Evolutionary conservation across 2,329 filamentous ascomycete genomes (phyloP), one percentile per base, ranked within the genome.

Genomic region (Alternaria gansuensis): DNA sequence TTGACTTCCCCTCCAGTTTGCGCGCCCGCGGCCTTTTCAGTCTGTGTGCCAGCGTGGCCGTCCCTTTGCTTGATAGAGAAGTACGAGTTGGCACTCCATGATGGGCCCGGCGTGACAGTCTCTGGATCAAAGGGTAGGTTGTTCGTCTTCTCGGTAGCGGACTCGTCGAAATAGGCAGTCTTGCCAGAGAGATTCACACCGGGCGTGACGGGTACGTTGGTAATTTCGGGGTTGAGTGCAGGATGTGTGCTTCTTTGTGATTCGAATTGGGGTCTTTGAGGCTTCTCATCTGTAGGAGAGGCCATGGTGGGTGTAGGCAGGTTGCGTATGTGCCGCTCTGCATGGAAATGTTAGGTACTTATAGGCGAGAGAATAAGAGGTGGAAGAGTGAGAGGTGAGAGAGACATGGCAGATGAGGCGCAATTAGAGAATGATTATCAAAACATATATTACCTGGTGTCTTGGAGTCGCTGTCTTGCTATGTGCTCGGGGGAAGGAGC

Each of bases 1-100:
- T 86, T 73, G 36, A 86, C 70, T 34, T 86, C 84, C 54, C 81
- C 80, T 13, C 80, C 80, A 3, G 80, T 80, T 41, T 75, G 77
- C 36, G 80, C 80, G 57, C 80, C 81, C 45, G 77, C 79, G 13
- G 78, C 79, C 24, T 76, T 77, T 51, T 83, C 77, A 4, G 77
- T 72, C 3, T 79, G 77, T 24, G 77, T 80, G 63, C 57, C 56
- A 3, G 66, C 61, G 23, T 45, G 24, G 41, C 60, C 65, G 4
- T 68, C 55, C 7, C 34, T 56, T 44, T 73, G 59, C 49, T 69
- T 65, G 36, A 68, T 65, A 28, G 70, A 54, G 59, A 77, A 75
- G 52, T 79, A 76, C 29, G 76, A 76, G 50, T 77, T 77, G 17
- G 74, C 68, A 50, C 70, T 78, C 73, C 75, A 77, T 23, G 66